Evolutionary conservation across 441 rosid species (phyloP), one percentile per base, ranked within the genome.

Genomic region (Erodium moschatum): DNA sequence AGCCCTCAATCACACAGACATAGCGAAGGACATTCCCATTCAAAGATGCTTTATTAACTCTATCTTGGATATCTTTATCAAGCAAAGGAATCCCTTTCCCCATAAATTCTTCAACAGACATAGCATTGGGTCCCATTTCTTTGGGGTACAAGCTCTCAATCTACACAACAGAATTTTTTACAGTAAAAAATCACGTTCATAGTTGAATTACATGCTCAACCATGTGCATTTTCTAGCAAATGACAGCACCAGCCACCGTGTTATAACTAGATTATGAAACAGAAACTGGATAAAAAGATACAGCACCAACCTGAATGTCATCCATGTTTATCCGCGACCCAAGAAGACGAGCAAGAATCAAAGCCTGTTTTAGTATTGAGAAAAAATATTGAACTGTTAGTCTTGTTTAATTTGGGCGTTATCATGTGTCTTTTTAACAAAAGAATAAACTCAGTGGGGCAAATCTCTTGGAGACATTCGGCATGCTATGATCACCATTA

Each of bases 341-440:
- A 70, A 93, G 96, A 72, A 89, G 82, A 65, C 97, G 88, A 80
- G 95, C 93, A 74, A 93, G 93, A 74, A 91, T 93, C 81, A 90
- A 83, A 20, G 86, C 95, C 98, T 93, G 83, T 73, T 76, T 70
- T 56, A 71, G 69, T 66, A 66, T 38, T 50, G 75, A 74, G 65
- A 69, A 65, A 40, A 75, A 6, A 13, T 2, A 24, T 52, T 20
- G n/a, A 52, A 52, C 6, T 52, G 60, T 52, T 52, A 52, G 60
- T 8, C 60, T 52, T 15, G 18, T 52, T 52, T 16, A 15, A 52
- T n/a, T 52, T 52, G 16, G 60, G n/a, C 5, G n/a, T 52, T 52
- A 52, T 15, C 2, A 52, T 16, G 8, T 7, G n/a, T 16, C 27
- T 24, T 24, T 24, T 24, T 24, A 24, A 52, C 5, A 0, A 16